Conservation (phyloP, 257 asterid species). For the Solanum sparsipilum region DNA sequence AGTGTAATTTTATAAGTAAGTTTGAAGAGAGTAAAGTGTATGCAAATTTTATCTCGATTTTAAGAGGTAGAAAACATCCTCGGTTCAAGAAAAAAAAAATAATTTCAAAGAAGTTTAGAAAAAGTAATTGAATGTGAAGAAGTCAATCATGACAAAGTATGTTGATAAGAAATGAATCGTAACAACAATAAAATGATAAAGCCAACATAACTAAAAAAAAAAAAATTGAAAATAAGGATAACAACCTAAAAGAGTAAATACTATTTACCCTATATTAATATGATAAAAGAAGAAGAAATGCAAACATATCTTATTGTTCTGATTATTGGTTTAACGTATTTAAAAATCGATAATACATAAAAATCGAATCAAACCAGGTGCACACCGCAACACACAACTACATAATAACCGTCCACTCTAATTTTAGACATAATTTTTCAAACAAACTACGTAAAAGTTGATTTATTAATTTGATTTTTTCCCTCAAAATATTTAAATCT, state of each 20-base stretch:
- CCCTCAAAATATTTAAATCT: neutral
- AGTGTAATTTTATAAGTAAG: too few species aligned
- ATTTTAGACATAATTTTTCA: neutral
- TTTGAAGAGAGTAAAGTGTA: neutral
- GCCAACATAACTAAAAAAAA: too few species aligned
- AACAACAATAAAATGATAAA: neutral
- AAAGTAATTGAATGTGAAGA: neutral
- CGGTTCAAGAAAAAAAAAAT: too few species aligned
- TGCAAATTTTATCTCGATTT: neutral
- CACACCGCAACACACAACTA: neutral
- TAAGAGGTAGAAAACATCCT: neutral
- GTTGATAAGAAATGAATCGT: too few species aligned
- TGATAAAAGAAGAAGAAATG: too few species aligned
- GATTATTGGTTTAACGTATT: too few species aligned
- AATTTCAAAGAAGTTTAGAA: too few species aligned
- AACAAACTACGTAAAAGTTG: neutral
- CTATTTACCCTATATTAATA: too few species aligned
- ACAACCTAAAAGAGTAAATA: too few species aligned
- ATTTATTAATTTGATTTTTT: neutral
- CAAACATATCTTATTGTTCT: too few species aligned
- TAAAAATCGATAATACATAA: neutral
- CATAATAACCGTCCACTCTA: neutral
- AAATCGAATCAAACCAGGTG: rapidly evolving
- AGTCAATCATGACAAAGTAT: too few species aligned
- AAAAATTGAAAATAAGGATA: too few species aligned